Base-by-base conservation (phyloP, 495 filamentous ascomycete genomes). In the Talaromyces liani region DNA sequence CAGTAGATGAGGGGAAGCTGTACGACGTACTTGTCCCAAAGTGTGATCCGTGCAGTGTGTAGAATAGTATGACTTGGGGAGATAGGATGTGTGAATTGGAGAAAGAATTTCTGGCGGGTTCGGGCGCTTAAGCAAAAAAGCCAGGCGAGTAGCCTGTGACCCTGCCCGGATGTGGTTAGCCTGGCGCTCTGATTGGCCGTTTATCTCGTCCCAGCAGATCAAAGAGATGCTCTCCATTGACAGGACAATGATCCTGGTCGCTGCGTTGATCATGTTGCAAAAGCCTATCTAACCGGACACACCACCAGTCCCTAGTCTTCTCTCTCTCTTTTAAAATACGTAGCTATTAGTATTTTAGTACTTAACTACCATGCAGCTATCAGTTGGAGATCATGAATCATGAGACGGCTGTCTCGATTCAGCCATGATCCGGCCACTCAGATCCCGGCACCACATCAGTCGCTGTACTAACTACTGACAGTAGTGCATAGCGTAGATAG, bases 61-160 rank as follows among this genome's bases (percentile, higher is more conserved):
- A 36, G 1, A 10, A 7, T 33, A 33, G 7, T 12, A 36, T 10
- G 27, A 27, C 27, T 24, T n/a, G n/a, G n/a, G n/a, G 22, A 27
- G 27, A 27, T 27, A 27, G 27, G 2, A 27, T 27, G 27, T 27
- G 27, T 27, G 27, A 27, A 5, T 27, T 3, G 27, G 27, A 27
- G 27, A 27, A 27, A 27, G 27, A 29, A 56, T 62, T 62, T 62
- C 45, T 61, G 60, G 22, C 27, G 59, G 59, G 18, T 34, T 54
- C 41, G 39, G 25, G 60, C 60, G 60, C 60, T 62, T 62, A 62
- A 29, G n/a, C 27, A 54, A 62, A 62, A 62, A 51, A 58, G 14
- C 27, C 29, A 14, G 34, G 55, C 55, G 27, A 27, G 0, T 27
- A 27, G 27, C 18, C 47, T 0, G 20, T 54, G 24, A 22, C 24